Base-by-base conservation (phyloP, 2,329 filamentous ascomycete genomes). In the Aciculosporium take region DNA sequence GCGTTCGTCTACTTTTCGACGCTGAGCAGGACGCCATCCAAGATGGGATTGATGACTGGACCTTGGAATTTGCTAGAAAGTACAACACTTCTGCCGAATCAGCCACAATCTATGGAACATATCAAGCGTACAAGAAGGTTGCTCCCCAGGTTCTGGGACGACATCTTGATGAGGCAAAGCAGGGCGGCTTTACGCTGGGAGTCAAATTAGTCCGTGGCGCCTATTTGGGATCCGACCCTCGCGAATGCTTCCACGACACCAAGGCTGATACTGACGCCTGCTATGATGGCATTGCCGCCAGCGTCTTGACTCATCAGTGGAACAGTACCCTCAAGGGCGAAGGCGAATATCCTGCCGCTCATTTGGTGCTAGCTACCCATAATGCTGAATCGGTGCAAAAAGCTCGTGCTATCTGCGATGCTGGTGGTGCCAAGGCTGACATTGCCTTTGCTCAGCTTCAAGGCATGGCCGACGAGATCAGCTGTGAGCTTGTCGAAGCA, bases 401-500 rank as follows among this genome's bases (percentile, higher is more conserved):
- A 37, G 73, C 72, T 12, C 69, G 71, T 20, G 63, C 61, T 10
- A 60, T 79, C 21, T 64, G 72, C 43, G 67, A 68, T 49, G 58
- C 53, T 6, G 64, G 64, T 10, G 54, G 53, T 7, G 63, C 63
- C 46, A 61, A 60, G 53, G 61, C 59, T 0, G 55, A 57, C 20
- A 53, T 66, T 33, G 58, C 60, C 0, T 67, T 64, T 36, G 66
- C 83, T 3, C 88, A 95, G 63, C 73, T 95, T 1, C 83, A 89
- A 65, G 88, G 89, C 31, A 96, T 96, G 89, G 89, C 89, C 1
- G 89, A 96, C 51, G 88, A 95, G 56, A 78, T 96, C 40, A 86
- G 81, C 57, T 79, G 75, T 55, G 74, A 77, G 56, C 61, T 80
- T 12, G 59, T 64, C 25, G 58, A 63, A 46, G 60, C 61, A 8